Conservation (phyloP, 306 rosid genomes). For the Trifolium subterraneum region DNA sequence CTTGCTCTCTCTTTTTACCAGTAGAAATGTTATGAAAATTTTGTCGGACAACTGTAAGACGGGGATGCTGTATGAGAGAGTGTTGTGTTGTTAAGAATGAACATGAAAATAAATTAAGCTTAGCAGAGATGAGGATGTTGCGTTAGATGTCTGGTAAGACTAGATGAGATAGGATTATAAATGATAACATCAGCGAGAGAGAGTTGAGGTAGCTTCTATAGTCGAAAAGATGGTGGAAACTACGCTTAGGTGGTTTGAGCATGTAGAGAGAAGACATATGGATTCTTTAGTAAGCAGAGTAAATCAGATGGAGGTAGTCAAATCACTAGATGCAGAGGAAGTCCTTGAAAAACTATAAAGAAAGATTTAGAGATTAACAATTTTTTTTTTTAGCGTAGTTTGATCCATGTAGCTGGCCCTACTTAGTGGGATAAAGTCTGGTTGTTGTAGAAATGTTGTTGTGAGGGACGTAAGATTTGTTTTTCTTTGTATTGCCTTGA, state of each 20-base stretch:
- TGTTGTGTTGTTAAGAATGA: too few relatives aligned
- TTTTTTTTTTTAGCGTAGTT: neutral
- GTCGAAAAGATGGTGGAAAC: neutral
- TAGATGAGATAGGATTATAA: too few relatives aligned
- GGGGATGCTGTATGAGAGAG: too few relatives aligned
- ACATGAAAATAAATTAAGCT: too few relatives aligned
- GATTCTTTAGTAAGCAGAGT: neutral
- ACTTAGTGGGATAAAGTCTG: neutral
- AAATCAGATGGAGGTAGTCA: neutral
- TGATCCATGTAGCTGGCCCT: neutral
- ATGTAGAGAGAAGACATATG: neutral
- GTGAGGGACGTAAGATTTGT: neutral
- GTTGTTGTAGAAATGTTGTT: neutral
- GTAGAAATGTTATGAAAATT: neutral
- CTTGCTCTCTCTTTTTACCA: too few relatives aligned
- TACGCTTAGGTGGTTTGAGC: neutral
- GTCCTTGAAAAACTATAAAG: neutral
- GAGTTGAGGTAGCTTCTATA: too few relatives aligned
- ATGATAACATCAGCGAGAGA: too few relatives aligned
- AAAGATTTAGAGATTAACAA: neutral
- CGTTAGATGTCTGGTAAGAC: too few relatives aligned
- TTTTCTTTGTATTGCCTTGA: conserved; percentile 1
- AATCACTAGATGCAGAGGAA: neutral
- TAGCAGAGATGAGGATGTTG: too few relatives aligned
- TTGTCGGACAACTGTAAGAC: too few relatives aligned